Base-by-base conservation (phyloP, 148 eudicot species). In the Cornus suecica region DNA sequence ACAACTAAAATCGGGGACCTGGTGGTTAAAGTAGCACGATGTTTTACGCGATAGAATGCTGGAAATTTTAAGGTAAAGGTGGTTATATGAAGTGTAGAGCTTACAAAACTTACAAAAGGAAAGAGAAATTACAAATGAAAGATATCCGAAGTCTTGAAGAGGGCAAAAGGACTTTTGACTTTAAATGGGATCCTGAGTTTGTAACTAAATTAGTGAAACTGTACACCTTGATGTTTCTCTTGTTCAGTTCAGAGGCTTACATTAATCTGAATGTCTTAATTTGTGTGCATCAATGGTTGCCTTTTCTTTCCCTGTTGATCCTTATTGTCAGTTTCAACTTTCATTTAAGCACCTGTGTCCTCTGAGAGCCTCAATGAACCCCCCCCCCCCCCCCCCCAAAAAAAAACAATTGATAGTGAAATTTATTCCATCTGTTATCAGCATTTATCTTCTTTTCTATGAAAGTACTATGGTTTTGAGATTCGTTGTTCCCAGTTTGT, bases 111-210 rank as follows among this genome's bases (percentile, higher is more conserved):
- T n/a, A n/a, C n/a, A n/a, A n/a, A n/a, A n/a, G n/a, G n/a, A n/a
- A n/a, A n/a, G n/a, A n/a, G 48, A 37, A 22, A 27, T 23, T 52
- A 2, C 51, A 18, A 45, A 3, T 13, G 62, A 18, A 52, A 20
- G 63, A 70, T 70, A 24, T 70, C 63, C 52, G 74, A 29, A 70
- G 34, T 70, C n/a, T 51, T 69, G 58, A 45, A 27, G 20, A 22
- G 3, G 4, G n/a, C 10, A n/a, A 51, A 29, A 28, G 28, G 63
- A 70, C 28, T 61, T n/a, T n/a, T 32, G 34, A 70, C 62, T 70
- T 25, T 37, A 70, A 27, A 1, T 27, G 74, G 22, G 28, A 54
- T 18, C 27, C 27, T 52, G 26, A 70, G 10, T 10, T 24, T 52
- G 26, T 70, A 9, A 3, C 13, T 70, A 28, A 70, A 7, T 26